Percentiles rank a stretch among this genome's conserved stretches.
phyloP scores from a whole-genome alignment of 176 grass and related monocot genomes.

The Calamus simplicifolius region DNA sequence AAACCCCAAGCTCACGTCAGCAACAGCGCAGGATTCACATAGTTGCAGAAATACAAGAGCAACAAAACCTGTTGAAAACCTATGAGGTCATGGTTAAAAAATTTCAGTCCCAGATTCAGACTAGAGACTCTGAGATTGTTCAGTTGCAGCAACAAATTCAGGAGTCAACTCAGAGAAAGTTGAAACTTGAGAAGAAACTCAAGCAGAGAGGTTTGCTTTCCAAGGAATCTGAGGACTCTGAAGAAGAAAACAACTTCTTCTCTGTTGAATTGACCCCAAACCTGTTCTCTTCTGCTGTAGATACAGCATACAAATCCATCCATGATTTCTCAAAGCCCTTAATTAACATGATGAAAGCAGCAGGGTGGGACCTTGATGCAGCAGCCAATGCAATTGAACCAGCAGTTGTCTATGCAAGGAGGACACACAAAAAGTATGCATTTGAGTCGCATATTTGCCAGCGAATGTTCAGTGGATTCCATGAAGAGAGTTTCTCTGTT shows the following conservation, averaged over 20 bases:
- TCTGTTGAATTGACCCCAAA: conserved; percentile 87
- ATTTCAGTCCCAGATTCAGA: conserved; percentile 7
- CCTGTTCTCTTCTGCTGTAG: conserved; percentile 78
- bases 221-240: neutral
- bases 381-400: conserved; percentile 58
- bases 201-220: neutral
- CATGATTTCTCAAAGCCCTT: conserved; percentile 93
- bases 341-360: conserved; percentile 99
- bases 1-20: conserved; percentile 18
- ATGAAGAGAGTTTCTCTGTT: conserved; percentile 2
- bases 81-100: neutral
- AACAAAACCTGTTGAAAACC: conserved; percentile 62
- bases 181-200: neutral
- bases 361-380: conserved; percentile 90
- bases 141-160: conserved; percentile 72
- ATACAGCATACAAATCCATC: conserved; percentile 75
- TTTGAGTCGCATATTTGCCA: conserved; percentile 11
- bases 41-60: conserved; percentile 87
- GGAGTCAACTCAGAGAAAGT: conserved; percentile 36
- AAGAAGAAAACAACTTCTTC: conserved; percentile 46
- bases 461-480: conserved; percentile 10
- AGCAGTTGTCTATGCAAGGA: neutral
- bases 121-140: conserved; percentile 33
- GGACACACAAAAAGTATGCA: conserved; percentile 10
- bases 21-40: conserved; percentile 73